Evolutionary conservation across 2,329 filamentous ascomycete genomes (phyloP).

Genomic region (Colletotrichum spinosum): DNA sequence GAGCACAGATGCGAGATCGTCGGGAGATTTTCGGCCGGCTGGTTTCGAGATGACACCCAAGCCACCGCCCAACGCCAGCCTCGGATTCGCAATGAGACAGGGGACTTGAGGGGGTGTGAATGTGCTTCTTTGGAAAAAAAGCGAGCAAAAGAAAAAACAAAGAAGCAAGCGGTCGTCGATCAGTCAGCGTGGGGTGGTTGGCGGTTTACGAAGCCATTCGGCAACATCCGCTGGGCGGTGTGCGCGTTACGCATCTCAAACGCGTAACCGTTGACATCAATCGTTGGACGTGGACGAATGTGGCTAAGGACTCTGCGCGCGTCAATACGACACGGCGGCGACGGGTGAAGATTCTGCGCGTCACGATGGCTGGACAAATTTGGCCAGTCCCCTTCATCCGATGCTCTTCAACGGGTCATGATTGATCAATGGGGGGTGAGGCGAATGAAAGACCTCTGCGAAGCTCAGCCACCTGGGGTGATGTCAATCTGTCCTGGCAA

Average conservation of each 20-base stretch:
- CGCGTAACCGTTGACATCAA: no score
- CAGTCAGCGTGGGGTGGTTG: no score
- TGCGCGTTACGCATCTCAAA: no score
- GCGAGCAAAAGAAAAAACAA: no score
- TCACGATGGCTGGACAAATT: slow-evolving; percentile 16
- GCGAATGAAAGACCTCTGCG: not conserved
- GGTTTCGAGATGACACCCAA: slow-evolving; percentile 11
- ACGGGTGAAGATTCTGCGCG: not conserved
- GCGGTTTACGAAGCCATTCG: no score
- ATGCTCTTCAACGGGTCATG: not conserved
- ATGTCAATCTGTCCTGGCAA: slow-evolving; percentile 2
- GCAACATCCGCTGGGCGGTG: no score
- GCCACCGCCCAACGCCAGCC: not conserved
- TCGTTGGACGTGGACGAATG: no score
- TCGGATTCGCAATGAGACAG: not conserved
- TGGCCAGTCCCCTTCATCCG: not conserved
- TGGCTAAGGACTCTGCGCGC: no score
- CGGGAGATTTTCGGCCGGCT: slow-evolving; percentile 1
- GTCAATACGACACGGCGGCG: not conserved
- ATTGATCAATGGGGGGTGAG: not conserved
- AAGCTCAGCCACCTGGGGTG: slow-evolving; percentile 8
- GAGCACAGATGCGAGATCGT: slow-evolving; percentile 23
- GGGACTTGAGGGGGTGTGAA: no score
- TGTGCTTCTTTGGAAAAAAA: no score
- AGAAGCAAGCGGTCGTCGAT: no score